Evolutionary conservation across 2,329 filamentous ascomycete genomes (phyloP), one percentile per base, ranked within the genome.

Genomic region (Cladosporium sp.): DNA sequence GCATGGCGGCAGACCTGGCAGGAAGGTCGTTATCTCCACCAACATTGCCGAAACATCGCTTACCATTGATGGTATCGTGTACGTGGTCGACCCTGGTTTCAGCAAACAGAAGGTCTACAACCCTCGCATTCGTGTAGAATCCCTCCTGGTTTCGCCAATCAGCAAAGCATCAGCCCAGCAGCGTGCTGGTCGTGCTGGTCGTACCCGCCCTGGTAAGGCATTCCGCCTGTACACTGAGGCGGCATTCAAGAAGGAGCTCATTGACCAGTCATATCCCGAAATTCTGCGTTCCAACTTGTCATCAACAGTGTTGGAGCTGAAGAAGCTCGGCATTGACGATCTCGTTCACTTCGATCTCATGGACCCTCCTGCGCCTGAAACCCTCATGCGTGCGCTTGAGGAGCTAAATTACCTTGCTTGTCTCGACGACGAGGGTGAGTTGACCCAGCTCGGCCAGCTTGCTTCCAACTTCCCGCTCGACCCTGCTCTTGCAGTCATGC

Each of bases 51-150:
- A 99, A 82, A 99, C 95, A 0, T 94, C 90, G 74, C 87, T 99
- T 80, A 99, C 95, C 57, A 99, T 99, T 68, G 95, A 99, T 76
- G 95, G 95, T 77, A 99, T 99, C 70, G 95, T 99, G 41, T 99
- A 97, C 75, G 95, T 99, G 38, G 94, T 99, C n/a, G 95, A 99
- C 75, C 94, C 95, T 2, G 95, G 95, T 41, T 99, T 99, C 83
- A 97, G 93, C 82, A 99, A 99, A 83, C 95, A 99, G 76, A 99
- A 98, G 81, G 95, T 98, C 69, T 99, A 98, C 84, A 98, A 99
- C 79, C 94, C 95, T 26, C 89, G 95, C 68, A 96, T 97, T 73
- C 89, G 95, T 78, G 93, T 99, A 70, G 95, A 99, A 80, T 98
- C 95, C 0, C 86, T 99, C 8, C 85, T 99, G n/a, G 94, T 99